phyloP scores from a whole-genome alignment of 1,139 yeast species.

The Saccharomyces pastorianus region DNA sequence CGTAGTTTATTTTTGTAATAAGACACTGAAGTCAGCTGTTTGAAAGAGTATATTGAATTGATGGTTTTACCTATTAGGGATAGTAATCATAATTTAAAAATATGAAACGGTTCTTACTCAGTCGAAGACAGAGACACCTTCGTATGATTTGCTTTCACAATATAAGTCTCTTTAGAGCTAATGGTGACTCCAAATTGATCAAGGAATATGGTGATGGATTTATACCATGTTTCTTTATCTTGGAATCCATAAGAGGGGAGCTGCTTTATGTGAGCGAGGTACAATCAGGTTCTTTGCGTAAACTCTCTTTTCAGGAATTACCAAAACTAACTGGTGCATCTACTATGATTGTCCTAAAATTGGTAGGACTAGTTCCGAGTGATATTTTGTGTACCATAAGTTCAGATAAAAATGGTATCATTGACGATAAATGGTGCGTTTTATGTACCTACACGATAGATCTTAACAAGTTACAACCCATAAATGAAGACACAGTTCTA shows the following conservation, averaged over 20 bases:
- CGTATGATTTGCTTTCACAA: slow-evolving; percentile 19
- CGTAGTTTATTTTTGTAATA: background rate
- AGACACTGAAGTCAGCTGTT: background rate
- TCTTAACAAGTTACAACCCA: slow-evolving; percentile 11
- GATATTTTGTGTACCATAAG: slow-evolving; percentile 4
- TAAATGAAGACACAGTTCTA: slow-evolving; percentile 10
- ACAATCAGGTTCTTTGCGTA: slow-evolving; percentile 13
- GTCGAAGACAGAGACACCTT: slow-evolving; percentile 24
- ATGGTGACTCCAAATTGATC: slow-evolving; percentile 1
- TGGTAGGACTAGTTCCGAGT: slow-evolving; percentile 18
- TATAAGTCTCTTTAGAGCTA: slow-evolving; percentile 7
- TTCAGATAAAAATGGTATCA: background rate
- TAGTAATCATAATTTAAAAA: background rate
- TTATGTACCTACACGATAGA: slow-evolving; percentile 12
- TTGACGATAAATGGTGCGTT: slow-evolving; percentile 16
- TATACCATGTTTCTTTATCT: slow-evolving; percentile 17
- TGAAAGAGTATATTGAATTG: background rate
- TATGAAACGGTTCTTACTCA: slow-evolving; percentile 9
- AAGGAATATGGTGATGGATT: slow-evolving; percentile 1
- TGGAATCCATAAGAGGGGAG: slow-evolving; percentile 19
- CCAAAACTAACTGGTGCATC: slow-evolving; percentile 10
- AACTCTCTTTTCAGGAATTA: slow-evolving; percentile 23
- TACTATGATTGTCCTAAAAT: slow-evolving; percentile 14
- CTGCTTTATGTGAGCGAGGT: slow-evolving; percentile 24
- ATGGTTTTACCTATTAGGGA: background rate